Percentiles rank a stretch among this genome's conserved stretches.
Evolutionary conservation across 2,329 filamentous ascomycete species (phyloP).

Genomic region (Fusarium tanahbumbuense): DNA sequence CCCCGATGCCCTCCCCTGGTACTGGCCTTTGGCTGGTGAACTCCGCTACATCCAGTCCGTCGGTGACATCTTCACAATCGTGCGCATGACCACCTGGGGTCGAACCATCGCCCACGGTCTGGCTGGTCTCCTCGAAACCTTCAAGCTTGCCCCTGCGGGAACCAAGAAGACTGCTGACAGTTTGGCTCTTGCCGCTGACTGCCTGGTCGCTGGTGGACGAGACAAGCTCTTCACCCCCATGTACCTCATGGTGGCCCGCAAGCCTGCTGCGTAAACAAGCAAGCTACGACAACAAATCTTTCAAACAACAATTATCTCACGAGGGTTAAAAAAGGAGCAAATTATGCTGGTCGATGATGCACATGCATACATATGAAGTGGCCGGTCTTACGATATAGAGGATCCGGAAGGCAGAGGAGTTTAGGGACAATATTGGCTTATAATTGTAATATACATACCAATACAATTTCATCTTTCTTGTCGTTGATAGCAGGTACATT

Average conservation of each 20-base stretch:
- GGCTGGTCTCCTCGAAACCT: slow-evolving; percentile 78
- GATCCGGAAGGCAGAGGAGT: slow-evolving; percentile 36
- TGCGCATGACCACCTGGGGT: slow-evolving; percentile 89
- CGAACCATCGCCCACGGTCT: slow-evolving; percentile 80
- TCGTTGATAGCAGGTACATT: slow-evolving; percentile 7
- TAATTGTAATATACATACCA: slow-evolving; percentile 47
- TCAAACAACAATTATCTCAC: slow-evolving; percentile 25
- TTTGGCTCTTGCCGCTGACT: slow-evolving; percentile 83
- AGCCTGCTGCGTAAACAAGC: slow-evolving; percentile 64
- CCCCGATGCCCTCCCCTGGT: slow-evolving; percentile 85
- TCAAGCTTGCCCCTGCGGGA: slow-evolving; percentile 81
- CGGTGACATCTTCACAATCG: slow-evolving; percentile 83
- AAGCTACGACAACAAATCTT: slow-evolving; percentile 18
- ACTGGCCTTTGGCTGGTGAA: slow-evolving; percentile 89
- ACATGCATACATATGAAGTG: slow-evolving; percentile 37
- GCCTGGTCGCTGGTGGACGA: slow-evolving; percentile 85
- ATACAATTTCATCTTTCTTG: slow-evolving; percentile 22
- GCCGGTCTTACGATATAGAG: slow-evolving; percentile 31
- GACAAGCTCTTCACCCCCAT: slow-evolving; percentile 98
- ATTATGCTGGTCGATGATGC: slow-evolving; percentile 36
- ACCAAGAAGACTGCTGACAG: slow-evolving; percentile 97
- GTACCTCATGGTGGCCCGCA: slow-evolving; percentile 96
- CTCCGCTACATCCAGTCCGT: slow-evolving; percentile 84
- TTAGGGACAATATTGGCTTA: slow-evolving; percentile 42
- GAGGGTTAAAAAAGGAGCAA: slow-evolving; percentile 31